Conservation (phyloP, 75 land plant genomes). For the Selaginella tamariscina region DNA sequence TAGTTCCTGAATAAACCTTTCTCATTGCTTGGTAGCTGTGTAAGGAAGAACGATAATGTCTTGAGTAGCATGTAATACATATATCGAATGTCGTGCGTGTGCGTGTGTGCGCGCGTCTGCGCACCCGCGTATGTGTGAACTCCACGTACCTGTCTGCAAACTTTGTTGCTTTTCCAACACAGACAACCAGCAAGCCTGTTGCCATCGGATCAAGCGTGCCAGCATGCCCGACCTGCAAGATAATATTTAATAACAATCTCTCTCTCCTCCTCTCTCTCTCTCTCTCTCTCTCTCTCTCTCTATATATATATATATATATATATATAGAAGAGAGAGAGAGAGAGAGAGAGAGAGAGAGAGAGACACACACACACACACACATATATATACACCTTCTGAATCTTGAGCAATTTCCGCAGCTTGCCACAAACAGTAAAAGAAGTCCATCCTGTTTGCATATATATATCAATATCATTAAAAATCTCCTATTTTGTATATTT, state of each 20-base stretch:
- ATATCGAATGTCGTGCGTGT: no score
- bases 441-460: slow-evolving; percentile 99
- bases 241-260: no score
- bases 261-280: no score
- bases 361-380: not conserved
- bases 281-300: no score
- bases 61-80: not conserved
- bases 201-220: slow-evolving; percentile 99
- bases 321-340: not conserved
- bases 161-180: slow-evolving; percentile 98
- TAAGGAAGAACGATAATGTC: not conserved
- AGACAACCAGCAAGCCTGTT: slow-evolving; percentile 89
- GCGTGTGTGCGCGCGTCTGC: no score
- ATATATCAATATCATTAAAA: no score
- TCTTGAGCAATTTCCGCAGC: slow-evolving; percentile 65
- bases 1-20: slow-evolving; percentile 79
- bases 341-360: not conserved
- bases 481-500: no score
- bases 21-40: slow-evolving; percentile 83
- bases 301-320: no score
- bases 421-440: slow-evolving; percentile 96
- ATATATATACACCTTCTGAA: slow-evolving; percentile 54
- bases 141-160: slow-evolving; percentile 59
- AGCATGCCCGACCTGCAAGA: slow-evolving; percentile 93
- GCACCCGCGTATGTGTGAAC: no score